Evolutionary conservation across 495 filamentous ascomycete species (phyloP).

Genomic region (Glarea lozoyensis): DNA sequence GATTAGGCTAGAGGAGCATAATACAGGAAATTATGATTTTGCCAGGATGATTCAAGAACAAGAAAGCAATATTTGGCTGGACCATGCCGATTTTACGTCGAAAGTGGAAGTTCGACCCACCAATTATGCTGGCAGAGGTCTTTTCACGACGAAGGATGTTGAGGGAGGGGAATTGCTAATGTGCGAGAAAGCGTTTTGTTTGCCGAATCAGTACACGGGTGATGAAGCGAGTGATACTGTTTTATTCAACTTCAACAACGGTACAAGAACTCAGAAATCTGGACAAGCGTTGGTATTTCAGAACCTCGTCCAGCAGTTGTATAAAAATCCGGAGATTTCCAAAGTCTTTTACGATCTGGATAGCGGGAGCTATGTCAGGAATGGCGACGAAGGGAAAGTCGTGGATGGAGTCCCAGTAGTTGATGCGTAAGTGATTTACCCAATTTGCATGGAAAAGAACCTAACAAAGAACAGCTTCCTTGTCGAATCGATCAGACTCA

Average conservation of each 20-base stretch:
- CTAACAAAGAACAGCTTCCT: conserved; percentile 25
- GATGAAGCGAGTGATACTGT: conserved; percentile 7
- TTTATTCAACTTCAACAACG: conserved; percentile 22
- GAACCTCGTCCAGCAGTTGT: conserved; percentile 35
- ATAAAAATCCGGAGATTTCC: conserved; percentile 38
- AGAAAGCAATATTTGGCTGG: conserved; percentile 28
- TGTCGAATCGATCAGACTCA: conserved; percentile 32
- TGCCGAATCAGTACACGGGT: conserved; percentile 17
- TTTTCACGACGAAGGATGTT: conserved; percentile 40
- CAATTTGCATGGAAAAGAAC: background rate
- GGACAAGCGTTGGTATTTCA: conserved; percentile 30
- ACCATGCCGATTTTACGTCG: conserved; percentile 36
- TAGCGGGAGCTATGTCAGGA: conserved; percentile 27
- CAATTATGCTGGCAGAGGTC: conserved; percentile 24
- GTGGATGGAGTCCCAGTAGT: conserved; percentile 40
- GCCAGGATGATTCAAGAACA: conserved; percentile 29
- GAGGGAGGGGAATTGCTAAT: conserved; percentile 43
- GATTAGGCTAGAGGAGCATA: conserved; percentile 25
- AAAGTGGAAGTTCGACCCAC: conserved; percentile 17
- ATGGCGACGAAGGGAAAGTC: conserved; percentile 23
- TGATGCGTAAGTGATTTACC: conserved; percentile 42
- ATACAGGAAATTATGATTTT: conserved; percentile 36
- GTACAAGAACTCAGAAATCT: conserved; percentile 18
- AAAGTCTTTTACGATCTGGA: conserved; percentile 32
- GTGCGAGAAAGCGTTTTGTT: conserved; percentile 47